Conservation (phyloP, 768 basidiomycete species). For the Pleurotus citrinopileatus region DNA sequence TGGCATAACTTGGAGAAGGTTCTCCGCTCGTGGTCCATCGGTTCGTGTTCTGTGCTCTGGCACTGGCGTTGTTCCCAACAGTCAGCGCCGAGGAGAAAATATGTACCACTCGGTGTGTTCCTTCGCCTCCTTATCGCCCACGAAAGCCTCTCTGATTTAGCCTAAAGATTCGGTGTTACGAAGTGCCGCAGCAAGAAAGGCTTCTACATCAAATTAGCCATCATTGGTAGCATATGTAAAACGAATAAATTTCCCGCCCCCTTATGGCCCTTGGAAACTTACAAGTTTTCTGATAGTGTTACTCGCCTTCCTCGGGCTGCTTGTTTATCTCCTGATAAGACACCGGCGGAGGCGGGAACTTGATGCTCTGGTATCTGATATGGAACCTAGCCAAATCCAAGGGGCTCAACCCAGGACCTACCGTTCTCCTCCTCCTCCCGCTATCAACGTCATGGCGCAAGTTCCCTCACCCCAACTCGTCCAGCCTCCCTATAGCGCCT, state of each 20-base stretch:
- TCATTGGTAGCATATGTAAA: neutral
- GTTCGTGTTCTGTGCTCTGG: neutral
- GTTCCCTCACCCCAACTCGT: neutral
- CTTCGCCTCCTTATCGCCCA: neutral
- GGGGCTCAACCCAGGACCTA: slow-evolving; percentile 1
- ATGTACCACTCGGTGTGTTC: neutral
- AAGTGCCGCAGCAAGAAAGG: neutral
- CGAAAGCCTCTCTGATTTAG: neutral
- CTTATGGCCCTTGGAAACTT: neutral
- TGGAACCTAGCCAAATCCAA: slow-evolving; percentile 8
- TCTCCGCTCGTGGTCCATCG: neutral
- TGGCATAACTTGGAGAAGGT: too few relatives aligned
- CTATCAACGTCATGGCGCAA: neutral
- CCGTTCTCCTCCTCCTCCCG: neutral
- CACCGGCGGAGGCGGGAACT: neutral
- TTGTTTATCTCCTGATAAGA: neutral
- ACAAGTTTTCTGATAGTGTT: neutral
- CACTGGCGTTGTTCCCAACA: neutral
- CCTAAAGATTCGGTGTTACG: neutral
- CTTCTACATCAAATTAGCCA: slow-evolving; percentile 4
- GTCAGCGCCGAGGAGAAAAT: slow-evolving; percentile 5
- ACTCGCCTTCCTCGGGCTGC: neutral
- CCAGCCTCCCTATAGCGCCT: slow-evolving; percentile 1
- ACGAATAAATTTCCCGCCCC: neutral
- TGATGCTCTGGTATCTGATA: slow-evolving; percentile 3